Base-by-base conservation (phyloP, 148 eudicot species). In the Silene conica region DNA sequence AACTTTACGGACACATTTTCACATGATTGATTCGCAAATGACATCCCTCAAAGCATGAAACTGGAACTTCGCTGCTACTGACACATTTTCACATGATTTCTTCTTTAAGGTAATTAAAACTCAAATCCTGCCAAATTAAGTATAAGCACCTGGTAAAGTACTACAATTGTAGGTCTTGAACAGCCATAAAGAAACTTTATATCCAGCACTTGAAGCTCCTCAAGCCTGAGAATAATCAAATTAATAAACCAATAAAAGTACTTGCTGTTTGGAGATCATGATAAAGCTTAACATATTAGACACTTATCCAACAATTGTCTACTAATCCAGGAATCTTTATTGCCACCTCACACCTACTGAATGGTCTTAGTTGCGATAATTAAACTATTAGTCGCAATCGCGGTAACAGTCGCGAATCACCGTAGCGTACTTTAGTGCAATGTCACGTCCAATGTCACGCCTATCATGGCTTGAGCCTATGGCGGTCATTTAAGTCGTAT, bases 131-230 rank as follows among this genome's bases (percentile, higher is more conserved):
- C 15, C 15, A 54, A 66, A 28, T n/a, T 69, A 63, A 54, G 28
- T 55, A 56, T 52, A 78, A 70, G 71, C 28, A 93, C 98, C 98
- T 91, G 97, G 82, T 89, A 94, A 76, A 94, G 98, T 69, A 94
- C 98, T 80, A 88, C 92, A 74, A 94, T 92, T 63, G 98, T 94
- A 77, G 97, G 98, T 78, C 86, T 87, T 65, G 86, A 80, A 78
- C 97, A 89, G 68, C 97, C 96, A 80, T 83, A 92, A 10, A 94
- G 87, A 85, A 94, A 94, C 79, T 94, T 94, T 81, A 94, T 94
- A 89, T 94, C 98, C 80, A 94, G 86, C 79, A 94, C 97, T 80
- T 94, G 97, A 71, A 94, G 98, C 85, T 94, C 97, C 87, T 94
- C 98, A 62, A 94, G 93, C 87, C 98, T 94, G 95, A 58, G n/a